Evolutionary conservation across 2,329 filamentous ascomycete species (phyloP), one percentile per base, ranked within the genome.

Genomic region (Pseudogymnoascus destructans): DNA sequence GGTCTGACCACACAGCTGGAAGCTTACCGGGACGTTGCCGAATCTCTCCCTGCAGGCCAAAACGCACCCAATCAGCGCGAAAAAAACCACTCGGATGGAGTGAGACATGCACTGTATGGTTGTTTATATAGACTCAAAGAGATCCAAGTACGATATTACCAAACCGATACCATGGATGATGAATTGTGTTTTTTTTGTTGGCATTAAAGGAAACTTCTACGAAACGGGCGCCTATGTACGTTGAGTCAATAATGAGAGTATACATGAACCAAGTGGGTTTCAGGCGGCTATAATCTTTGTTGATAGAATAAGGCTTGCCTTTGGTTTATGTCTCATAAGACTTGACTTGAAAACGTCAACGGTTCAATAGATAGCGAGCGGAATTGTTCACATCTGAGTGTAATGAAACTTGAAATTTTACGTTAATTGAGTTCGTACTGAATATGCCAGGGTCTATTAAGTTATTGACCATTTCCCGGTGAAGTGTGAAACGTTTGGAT

Each of bases 21-120:
- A 11, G 60, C 63, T 5, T 69, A 68, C 54, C 60, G 61, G 27
- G 61, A 65, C 32, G 60, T 66, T 2, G 68, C 67, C 54, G 59
- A 59, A 27, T 42, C 58, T n/a, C 35, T 61, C n/a, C 56, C 58
- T 25, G 27, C 19, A 32, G 15, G 9, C 13, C 42, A 49, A 27
- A 49, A 27, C 15, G 46, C 46, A 52, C 46, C 46, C 46, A 52
- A 17, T 15, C 46, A 52, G n/a, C 46, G 46, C 46, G 42, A 49
- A 10, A 27, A 27, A 9, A 49, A 9, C 3, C 7, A 52, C 11
- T 6, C 46, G 25, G 15, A 52, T 19, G 46, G 46, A 52, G 8
- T 52, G 25, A 52, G 25, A 30, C 17, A 23, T n/a, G 46, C 46
- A 30, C 8, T 13, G 25, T 1, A 19, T 11, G 23, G 25, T 52